phyloP scores from a whole-genome alignment of 345 rosid genomes.

The Lenwebbia sp. region DNA sequence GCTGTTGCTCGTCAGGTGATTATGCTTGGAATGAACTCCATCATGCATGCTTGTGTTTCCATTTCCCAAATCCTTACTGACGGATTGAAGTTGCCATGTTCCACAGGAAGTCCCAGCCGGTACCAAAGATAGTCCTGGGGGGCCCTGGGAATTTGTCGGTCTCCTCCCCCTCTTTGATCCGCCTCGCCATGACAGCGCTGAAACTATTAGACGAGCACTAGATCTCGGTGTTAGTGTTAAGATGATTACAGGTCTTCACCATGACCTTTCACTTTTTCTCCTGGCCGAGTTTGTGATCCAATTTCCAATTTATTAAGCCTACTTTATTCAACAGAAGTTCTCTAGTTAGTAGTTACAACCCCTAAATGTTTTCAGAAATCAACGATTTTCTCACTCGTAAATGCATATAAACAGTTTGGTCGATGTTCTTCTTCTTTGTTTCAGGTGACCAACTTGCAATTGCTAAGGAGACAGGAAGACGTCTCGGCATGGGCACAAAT shows the following conservation, averaged over 20 bases:
- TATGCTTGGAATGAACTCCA: not conserved
- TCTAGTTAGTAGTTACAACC: not conserved
- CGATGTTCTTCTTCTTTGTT: not conserved
- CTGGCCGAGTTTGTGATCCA: not conserved
- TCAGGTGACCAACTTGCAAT: constrained; percentile 91
- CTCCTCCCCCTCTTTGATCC: constrained; percentile 75
- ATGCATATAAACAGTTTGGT: not conserved
- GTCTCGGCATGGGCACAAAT: constrained; percentile 97
- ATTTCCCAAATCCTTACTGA: not conserved
- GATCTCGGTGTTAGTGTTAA: constrained; percentile 68
- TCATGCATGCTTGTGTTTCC: not conserved
- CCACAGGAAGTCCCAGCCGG: constrained; percentile 49
- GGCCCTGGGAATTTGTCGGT: constrained; percentile 90
- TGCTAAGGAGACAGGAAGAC: constrained; percentile 88
- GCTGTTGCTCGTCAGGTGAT: constrained; percentile 77
- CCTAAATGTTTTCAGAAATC: not conserved
- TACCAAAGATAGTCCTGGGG: constrained; percentile 60
- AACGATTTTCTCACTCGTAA: not conserved
- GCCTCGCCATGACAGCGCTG: constrained; percentile 71
- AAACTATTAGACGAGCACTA: constrained; percentile 62
- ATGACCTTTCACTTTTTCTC: not conserved
- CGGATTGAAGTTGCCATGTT: not conserved
- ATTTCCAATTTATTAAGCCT: not conserved
- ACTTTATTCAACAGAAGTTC: not conserved
- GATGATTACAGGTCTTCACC: constrained; percentile 57